A percentile compares a stretch with the other conserved stretches of the same genome.
phyloP scores from a whole-genome alignment of 2,329 filamentous ascomycete species.

The Pseudogymnoascus sp. region DNA sequence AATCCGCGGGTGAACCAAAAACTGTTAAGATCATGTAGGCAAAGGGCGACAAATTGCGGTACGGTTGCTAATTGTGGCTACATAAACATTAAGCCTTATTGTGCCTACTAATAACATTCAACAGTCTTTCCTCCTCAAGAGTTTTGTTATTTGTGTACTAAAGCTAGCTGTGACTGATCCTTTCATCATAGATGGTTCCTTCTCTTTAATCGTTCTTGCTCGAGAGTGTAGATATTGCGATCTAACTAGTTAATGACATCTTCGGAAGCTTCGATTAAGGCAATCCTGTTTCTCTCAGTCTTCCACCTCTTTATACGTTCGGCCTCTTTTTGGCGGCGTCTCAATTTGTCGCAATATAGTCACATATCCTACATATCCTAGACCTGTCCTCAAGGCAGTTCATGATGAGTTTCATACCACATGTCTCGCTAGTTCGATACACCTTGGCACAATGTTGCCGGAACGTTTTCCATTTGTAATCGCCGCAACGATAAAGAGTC shows the following conservation, averaged over 20 bases:
- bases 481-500: no score
- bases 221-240: constrained; percentile 50
- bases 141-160: background rate
- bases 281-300: constrained; percentile 47
- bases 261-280: constrained; percentile 66
- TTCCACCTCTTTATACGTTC: constrained; percentile 75
- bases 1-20: no score
- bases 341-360: constrained; percentile 79
- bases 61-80: no score
- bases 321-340: constrained; percentile 66
- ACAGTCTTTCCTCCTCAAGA: background rate
- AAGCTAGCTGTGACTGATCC: no score
- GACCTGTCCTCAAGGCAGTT: constrained; percentile 56
- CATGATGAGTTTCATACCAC: constrained; percentile 36
- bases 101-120: background rate
- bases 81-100: no score
- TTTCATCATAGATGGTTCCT: background rate
- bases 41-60: no score
- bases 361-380: constrained; percentile 71
- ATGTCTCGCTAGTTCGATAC: no score
- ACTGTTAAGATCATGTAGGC: no score
- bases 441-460: no score
- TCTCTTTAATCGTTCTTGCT: constrained; percentile 32
- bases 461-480: no score
- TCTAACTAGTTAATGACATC: constrained; percentile 61